These are phyloP conservation scores for Plantago coronopus DNA, from an alignment of 305 asterid species.

Conservation along the genomic window DNA sequence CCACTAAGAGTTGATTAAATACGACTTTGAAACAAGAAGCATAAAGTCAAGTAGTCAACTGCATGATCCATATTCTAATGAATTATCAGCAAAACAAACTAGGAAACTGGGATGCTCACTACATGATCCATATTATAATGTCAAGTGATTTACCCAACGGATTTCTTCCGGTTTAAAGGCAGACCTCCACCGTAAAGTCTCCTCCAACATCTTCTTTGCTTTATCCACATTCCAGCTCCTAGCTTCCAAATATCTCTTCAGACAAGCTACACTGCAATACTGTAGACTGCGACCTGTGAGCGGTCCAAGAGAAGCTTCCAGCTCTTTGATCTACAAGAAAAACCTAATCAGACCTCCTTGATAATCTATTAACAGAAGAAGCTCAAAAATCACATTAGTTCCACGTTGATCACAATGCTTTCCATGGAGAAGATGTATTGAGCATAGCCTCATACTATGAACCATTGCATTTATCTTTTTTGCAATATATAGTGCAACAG, in stretches of 20 bases:
- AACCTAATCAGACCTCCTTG: slow-evolving; percentile 14
- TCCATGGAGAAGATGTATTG: neutral
- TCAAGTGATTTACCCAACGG: slow-evolving; percentile 67
- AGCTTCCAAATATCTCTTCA: slow-evolving; percentile 80
- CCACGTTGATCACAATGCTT: neutral
- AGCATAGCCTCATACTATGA: neutral
- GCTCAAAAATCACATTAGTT: neutral
- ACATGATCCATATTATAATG: neutral
- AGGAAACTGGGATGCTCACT: neutral
- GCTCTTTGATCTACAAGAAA: slow-evolving; percentile 63
- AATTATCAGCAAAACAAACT: slow-evolving; percentile 4
- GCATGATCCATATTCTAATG: too few species aligned
- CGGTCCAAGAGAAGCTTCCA: slow-evolving; percentile 73
- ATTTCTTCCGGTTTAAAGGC: slow-evolving; percentile 89
- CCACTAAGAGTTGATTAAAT: too few species aligned
- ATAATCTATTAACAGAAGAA: slow-evolving; percentile 6
- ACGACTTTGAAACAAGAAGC: too few species aligned
- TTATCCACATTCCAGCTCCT: slow-evolving; percentile 82
- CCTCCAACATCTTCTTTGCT: slow-evolving; percentile 89
- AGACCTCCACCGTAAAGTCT: slow-evolving; percentile 81
- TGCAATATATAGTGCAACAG: neutral
- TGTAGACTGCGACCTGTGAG: slow-evolving; percentile 59
- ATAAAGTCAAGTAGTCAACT: too few species aligned
- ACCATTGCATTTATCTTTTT: neutral
- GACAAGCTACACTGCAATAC: slow-evolving; percentile 74